Base-by-base conservation (phyloP, 345 rosid species). In the Balakata baccata region DNA sequence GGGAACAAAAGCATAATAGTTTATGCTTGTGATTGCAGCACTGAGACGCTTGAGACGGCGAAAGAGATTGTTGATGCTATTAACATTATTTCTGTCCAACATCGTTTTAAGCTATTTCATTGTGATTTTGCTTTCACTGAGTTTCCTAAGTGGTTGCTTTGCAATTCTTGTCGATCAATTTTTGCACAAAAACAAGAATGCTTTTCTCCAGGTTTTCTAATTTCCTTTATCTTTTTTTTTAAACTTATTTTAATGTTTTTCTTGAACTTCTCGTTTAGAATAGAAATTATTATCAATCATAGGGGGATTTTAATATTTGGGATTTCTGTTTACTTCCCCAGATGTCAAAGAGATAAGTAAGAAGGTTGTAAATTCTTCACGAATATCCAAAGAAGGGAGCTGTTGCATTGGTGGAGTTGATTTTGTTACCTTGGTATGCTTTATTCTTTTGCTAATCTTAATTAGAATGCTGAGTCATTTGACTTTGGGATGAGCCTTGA, bases 11-110 rank as follows among this genome's bases (percentile, higher is more conserved):
- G 84, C 72, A 75, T 85, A 56, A 66, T 74, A 9, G 88, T 90
- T 38, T 90, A 92, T 74, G 97, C 98, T 69, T 94, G 96, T 7
- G 94, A 92, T 66, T 94, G 94, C 84, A 90, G 98, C 79, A 68
- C 77, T 49, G 90, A 89, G 73, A 90, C 89, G 75, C 95, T 94
- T 69, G 83, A 85, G 72, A 87, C 83, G 64, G 88, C 89, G 1
- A 85, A 84, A 78, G 92, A 85, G 76, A 87, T 80, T 76, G 75
- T 89, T 5, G 79, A 69, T 68, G 45, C 70, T 2, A 11, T 79
- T 64, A 49, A 77, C 22, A 46, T 74, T 73, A 65, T 38, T 6
- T 65, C 76, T 45, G 78, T 64, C 0, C 69, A 71, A 17, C 38
- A 68, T 53, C 86, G 90, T 10, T 92, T 89, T 68, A 75, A 62